phyloP scores from a whole-genome alignment of 2,329 filamentous ascomycete genomes.

The Fusarium verticillioides region DNA sequence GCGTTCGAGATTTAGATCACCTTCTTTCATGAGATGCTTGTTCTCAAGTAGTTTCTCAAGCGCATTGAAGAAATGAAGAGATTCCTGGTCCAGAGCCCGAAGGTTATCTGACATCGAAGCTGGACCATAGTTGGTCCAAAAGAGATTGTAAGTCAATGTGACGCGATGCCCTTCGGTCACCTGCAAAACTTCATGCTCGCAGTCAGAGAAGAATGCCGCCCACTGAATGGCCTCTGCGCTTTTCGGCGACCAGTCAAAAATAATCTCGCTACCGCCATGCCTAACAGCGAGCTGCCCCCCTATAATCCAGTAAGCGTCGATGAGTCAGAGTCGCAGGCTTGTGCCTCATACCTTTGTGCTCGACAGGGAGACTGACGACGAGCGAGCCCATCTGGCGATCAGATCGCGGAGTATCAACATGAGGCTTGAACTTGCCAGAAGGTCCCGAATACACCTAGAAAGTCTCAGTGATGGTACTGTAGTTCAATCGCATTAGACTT shows the following conservation, averaged over 20 bases:
- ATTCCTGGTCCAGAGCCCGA: constrained; percentile 15
- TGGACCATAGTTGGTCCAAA: constrained; percentile 43
- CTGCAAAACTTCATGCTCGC: constrained; percentile 62
- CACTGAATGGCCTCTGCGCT: constrained; percentile 48
- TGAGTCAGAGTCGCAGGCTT: background rate
- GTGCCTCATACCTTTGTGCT: constrained; percentile 35
- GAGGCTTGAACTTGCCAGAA: constrained; percentile 60
- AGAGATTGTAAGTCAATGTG: constrained; percentile 69
- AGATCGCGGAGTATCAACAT: constrained; percentile 65
- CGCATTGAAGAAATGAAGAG: constrained; percentile 2
- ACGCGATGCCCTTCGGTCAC: constrained; percentile 62
- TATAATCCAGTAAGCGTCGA: background rate
- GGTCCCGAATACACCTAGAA: constrained; percentile 61
- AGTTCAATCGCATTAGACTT: background rate
- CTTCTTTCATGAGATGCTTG: background rate
- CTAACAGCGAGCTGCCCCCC: constrained; percentile 58
- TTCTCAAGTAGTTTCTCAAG: constrained; percentile 14
- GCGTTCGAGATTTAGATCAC: background rate
- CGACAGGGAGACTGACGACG: constrained; percentile 59
- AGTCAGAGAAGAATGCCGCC: constrained; percentile 65
- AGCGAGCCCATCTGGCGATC: constrained; percentile 62
- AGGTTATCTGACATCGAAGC: constrained; percentile 33
- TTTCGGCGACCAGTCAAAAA: constrained; percentile 55
- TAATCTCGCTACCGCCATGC: constrained; percentile 50
- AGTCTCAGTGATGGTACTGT: rapidly evolving